phyloP scores from a whole-genome alignment of 192 early-diverging fungal genomes.

The Podila clonocystis region DNA sequence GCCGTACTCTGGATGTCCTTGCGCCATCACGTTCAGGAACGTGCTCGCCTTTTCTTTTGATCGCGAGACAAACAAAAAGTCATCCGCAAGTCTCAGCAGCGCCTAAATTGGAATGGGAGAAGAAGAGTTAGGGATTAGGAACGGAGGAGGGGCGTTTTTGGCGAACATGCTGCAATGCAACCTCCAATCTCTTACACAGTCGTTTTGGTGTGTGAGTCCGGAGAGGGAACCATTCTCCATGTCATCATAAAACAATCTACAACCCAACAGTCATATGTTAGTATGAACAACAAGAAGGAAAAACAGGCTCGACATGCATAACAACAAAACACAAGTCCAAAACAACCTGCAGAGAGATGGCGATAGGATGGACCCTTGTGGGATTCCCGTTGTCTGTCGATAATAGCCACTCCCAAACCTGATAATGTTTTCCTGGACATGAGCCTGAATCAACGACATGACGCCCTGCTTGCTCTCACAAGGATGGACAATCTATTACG shows the following conservation, averaged over 20 bases:
- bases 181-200: slow-evolving; percentile 45
- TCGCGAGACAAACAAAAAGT: slow-evolving; percentile 84
- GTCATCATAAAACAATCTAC: slow-evolving; percentile 80
- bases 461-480: slow-evolving; percentile 62
- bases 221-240: slow-evolving; percentile 70
- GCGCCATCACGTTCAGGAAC: slow-evolving; percentile 69
- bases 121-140: background rate
- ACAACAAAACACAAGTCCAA: background rate
- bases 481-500: slow-evolving; percentile 60
- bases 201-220: slow-evolving; percentile 51
- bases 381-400: slow-evolving; percentile 82
- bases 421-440: slow-evolving; percentile 75
- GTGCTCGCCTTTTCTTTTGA: slow-evolving; percentile 52
- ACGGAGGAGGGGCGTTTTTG: background rate
- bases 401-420: slow-evolving; percentile 69
- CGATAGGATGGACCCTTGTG: slow-evolving; percentile 92
- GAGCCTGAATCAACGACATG: slow-evolving; percentile 62
- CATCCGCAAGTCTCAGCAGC: slow-evolving; percentile 83
- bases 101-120: slow-evolving; percentile 45
- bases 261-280: background rate
- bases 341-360: slow-evolving; percentile 84
- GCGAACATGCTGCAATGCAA: too few relatives aligned
- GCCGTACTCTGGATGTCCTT: slow-evolving; percentile 75
- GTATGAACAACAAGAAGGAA: background rate
- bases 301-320: background rate